Conservation (phyloP, 371 early-diverging fungal species). For the Vavraia culicis region DNA sequence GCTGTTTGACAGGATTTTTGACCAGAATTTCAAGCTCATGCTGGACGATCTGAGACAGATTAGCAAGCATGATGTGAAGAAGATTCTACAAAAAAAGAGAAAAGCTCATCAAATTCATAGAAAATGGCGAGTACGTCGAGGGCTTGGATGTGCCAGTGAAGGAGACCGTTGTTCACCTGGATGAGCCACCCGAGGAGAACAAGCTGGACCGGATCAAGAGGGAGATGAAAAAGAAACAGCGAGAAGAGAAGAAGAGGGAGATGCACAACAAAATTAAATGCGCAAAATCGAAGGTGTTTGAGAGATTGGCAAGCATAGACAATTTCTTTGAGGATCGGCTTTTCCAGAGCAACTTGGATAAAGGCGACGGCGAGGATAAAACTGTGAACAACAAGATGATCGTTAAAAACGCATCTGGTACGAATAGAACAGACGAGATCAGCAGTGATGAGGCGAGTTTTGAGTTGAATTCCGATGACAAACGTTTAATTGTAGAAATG, state of each 20-base stretch:
- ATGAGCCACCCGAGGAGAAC: constrained; percentile 31
- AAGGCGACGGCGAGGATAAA: background rate
- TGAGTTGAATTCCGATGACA: constrained; percentile 36
- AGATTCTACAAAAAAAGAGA: constrained; percentile 34
- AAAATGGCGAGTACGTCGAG: constrained; percentile 1
- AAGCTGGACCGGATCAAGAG: constrained; percentile 47
- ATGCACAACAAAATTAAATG: constrained; percentile 3
- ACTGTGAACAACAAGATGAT: background rate
- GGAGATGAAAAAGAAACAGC: constrained; percentile 49
- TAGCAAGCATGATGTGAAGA: constrained; percentile 41
- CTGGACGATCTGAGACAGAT: constrained; percentile 36
- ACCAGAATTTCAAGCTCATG: too few relatives aligned
- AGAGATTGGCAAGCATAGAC: background rate
- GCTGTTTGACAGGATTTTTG: constrained; percentile 57
- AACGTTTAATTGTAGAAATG: constrained; percentile 28
- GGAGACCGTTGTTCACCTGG: too few relatives aligned
- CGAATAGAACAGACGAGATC: constrained; percentile 14
- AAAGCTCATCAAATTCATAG: constrained; percentile 40
- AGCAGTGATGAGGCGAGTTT: constrained; percentile 21
- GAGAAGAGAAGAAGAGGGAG: constrained; percentile 20
- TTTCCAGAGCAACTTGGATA: constrained; percentile 12
- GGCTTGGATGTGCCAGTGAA: constrained; percentile 3
- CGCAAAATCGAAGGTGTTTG: background rate
- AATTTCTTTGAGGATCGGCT: constrained; percentile 25
- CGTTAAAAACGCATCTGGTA: too few relatives aligned